These are phyloP conservation scores for Sideroxylon spinosum DNA, from an alignment of 179 eudicot genomes.

Conservation along the genomic window DNA sequence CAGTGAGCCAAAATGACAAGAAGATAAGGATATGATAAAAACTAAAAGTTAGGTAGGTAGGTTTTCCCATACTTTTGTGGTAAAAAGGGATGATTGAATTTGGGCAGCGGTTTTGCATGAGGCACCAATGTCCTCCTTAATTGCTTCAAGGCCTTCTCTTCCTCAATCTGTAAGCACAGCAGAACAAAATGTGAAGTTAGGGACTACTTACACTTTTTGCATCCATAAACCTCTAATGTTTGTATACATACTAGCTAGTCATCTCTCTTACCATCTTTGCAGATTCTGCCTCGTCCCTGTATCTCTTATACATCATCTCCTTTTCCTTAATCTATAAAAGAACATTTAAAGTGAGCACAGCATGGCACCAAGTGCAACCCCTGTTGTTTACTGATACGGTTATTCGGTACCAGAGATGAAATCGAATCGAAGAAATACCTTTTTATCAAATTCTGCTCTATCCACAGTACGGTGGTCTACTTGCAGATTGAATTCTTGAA, in stretches of 20 bases:
- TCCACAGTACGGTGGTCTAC: slow-evolving; percentile 74
- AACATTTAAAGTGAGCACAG: no score
- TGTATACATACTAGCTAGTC: no score
- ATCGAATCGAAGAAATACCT: slow-evolving; percentile 27
- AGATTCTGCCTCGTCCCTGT: slow-evolving; percentile 85
- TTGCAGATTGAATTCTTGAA: slow-evolving; percentile 77
- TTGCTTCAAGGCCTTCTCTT: slow-evolving; percentile 94
- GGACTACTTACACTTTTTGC: background rate
- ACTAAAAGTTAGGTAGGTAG: background rate
- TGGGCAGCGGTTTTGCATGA: slow-evolving; percentile 88
- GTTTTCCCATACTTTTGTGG: slow-evolving; percentile 64
- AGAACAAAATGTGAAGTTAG: background rate
- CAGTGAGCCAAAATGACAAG: background rate
- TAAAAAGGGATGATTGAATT: slow-evolving; percentile 63
- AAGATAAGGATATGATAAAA: background rate
- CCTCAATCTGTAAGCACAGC: slow-evolving; percentile 65
- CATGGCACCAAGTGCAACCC: no score
- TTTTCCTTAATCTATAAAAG: slow-evolving; percentile 63
- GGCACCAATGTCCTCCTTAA: slow-evolving; percentile 82
- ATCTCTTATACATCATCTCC: slow-evolving; percentile 80
- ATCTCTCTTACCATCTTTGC: slow-evolving; percentile 52
- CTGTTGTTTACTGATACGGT: background rate
- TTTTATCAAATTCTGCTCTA: slow-evolving; percentile 85
- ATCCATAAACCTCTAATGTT: background rate
- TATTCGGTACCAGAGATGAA: background rate